These are phyloP conservation scores for Xylariaceae sp. DNA, from an alignment of 2,329 filamentous ascomycete species.

Conservation along the genomic window DNA sequence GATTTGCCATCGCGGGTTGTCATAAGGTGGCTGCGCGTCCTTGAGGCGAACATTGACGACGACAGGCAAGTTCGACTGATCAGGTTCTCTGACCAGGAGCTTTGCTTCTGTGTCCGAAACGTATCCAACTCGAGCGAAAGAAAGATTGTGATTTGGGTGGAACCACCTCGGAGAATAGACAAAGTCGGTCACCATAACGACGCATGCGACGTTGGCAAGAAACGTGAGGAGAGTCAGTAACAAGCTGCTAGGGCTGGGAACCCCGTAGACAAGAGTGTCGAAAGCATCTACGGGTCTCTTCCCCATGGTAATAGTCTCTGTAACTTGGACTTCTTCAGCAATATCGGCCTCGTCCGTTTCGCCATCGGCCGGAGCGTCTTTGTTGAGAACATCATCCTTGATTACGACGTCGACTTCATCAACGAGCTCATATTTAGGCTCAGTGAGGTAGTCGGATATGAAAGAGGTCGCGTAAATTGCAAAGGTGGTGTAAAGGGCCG, in stretches of 20 bases:
- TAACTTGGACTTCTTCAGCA: conserved; percentile 53
- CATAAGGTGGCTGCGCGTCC: conserved; percentile 47
- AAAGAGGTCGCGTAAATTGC: conserved; percentile 64
- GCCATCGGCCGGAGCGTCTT: conserved; percentile 33
- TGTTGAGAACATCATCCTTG: conserved; percentile 42
- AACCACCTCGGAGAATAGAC: conserved; percentile 69
- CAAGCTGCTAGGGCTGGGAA: conserved; percentile 68
- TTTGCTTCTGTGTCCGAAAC: conserved; percentile 77
- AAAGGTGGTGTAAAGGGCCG: conserved; percentile 56
- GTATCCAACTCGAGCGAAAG: conserved; percentile 83
- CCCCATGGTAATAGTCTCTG: conserved; percentile 59
- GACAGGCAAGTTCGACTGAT: conserved; percentile 70
- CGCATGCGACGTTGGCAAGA: conserved; percentile 65
- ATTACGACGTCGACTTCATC: conserved; percentile 57
- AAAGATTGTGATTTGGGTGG: conserved; percentile 69
- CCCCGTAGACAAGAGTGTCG: conserved; percentile 68
- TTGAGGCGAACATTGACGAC: conserved; percentile 62
- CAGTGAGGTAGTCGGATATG: conserved; percentile 53
- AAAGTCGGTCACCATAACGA: conserved; percentile 70
- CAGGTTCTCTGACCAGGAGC: conserved; percentile 80
- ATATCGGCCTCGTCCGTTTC: conserved; percentile 33
- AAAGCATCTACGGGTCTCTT: conserved; percentile 54
- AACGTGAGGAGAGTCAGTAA: conserved; percentile 65
- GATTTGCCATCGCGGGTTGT: conserved; percentile 60
- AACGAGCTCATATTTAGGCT: conserved; percentile 54